phyloP scores from a whole-genome alignment of 192 early-diverging fungal species.

The Jimgerdemannia lactiflua region DNA sequence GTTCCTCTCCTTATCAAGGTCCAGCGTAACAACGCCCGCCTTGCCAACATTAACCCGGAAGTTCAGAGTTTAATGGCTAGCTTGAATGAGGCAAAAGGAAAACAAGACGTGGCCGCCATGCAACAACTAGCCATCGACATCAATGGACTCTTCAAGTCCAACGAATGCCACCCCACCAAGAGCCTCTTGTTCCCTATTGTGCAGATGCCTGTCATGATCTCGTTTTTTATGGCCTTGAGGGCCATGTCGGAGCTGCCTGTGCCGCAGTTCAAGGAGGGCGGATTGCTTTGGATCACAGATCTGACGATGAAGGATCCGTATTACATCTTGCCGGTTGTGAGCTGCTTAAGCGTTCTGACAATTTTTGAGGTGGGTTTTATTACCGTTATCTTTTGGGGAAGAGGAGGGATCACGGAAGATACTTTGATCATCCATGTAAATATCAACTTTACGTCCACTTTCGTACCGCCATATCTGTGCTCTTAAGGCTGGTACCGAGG shows the following conservation, averaged over 20 bases:
- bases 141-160: slow-evolving; percentile 53
- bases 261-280: slow-evolving; percentile 76
- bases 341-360: slow-evolving; percentile 64
- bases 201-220: slow-evolving; percentile 82
- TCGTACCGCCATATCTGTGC: neutral
- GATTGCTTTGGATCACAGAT: slow-evolving; percentile 83
- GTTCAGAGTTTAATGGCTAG: slow-evolving; percentile 63
- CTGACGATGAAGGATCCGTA: slow-evolving; percentile 78
- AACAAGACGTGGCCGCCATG: slow-evolving; percentile 53
- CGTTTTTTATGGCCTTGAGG: slow-evolving; percentile 79
- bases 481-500: slow-evolving; percentile 27
- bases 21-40: slow-evolving; percentile 64
- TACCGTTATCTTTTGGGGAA: neutral
- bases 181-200: slow-evolving; percentile 57
- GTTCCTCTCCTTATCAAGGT: slow-evolving; percentile 73
- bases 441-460: too few relatives aligned
- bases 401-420: neutral
- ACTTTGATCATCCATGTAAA: neutral
- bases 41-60: slow-evolving; percentile 73
- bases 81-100: slow-evolving; percentile 53
- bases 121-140: slow-evolving; percentile 56
- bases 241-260: slow-evolving; percentile 80
- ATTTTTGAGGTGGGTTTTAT: slow-evolving; percentile 60
- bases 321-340: slow-evolving; percentile 76
- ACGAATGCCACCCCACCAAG: slow-evolving; percentile 62